Base-by-base conservation (phyloP, 352 stramenopile genomes). In the Pythium brachiatum region DNA sequence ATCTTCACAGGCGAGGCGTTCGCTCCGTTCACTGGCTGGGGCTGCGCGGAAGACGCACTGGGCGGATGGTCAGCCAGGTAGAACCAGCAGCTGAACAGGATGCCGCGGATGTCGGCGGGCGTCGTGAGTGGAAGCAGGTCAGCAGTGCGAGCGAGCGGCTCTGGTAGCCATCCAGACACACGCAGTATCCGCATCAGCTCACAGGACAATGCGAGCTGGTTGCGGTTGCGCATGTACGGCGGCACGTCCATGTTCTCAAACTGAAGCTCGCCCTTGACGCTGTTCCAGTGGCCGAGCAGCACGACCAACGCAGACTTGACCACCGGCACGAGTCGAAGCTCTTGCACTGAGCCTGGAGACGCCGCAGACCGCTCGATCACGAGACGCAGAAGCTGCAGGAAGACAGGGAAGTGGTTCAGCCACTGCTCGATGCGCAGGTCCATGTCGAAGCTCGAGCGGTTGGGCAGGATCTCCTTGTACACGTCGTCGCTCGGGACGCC, bases 61-160 rank as follows among this genome's bases (percentile, higher is more conserved):
- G 86, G 86, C 8, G 86, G 83, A 27, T 92, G 79, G 51, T 94
- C 84, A 1, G 78, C 77, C 44, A 94, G 73, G 62, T 87, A 94
- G 59, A 89, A 90, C 86, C 86, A 94, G 60, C 83, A 90, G 64
- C 80, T 89, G 34, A 92, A 90, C 38, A 94, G 75, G 56, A 94
- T 90, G 0, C 69, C 70, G 23, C 86, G 83, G 36, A 93, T 88
- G 41, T 94, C 86, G 7, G 72, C 72, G 0, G 86, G 78, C 13
- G 78, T 83, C 1, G 84, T 88, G 32, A 90, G 47, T 15, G 83
- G 86, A 18, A 94, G 68, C 59, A 94, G 57, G 58, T 92, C 78
- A 0, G 75, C 82, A 0, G 79, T 74, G 29, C 73, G 72, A 4
- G 69, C 74, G 12, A 94, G 57, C n/a, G 74, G 70, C 4, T 71